Conservation (phyloP, 2,329 filamentous ascomycete species). For the Talaromyces sp. region DNA sequence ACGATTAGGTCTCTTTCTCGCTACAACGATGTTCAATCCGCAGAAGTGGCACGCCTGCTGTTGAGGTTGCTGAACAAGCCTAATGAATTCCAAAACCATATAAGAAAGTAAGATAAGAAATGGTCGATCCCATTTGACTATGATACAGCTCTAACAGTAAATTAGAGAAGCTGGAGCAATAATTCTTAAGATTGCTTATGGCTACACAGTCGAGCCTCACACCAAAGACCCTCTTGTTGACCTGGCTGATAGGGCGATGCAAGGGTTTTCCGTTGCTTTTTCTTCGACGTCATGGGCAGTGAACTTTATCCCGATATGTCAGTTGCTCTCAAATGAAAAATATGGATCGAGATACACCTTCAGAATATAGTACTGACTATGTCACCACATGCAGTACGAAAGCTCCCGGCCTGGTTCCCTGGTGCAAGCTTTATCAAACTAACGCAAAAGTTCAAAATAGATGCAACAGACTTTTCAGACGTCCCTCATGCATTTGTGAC, state of each 20-base stretch:
- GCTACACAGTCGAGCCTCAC: slow-evolving; percentile 48
- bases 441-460: slow-evolving; percentile 38
- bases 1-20: background rate
- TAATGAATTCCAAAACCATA: slow-evolving; percentile 30
- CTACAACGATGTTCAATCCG: background rate
- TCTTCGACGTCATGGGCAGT: slow-evolving; percentile 51
- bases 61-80: background rate
- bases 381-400: slow-evolving; percentile 23
- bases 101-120: slow-evolving; percentile 49
- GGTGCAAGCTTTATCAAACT: slow-evolving; percentile 49
- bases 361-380: background rate
- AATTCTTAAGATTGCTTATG: slow-evolving; percentile 51
- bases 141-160: background rate
- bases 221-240: slow-evolving; percentile 46
- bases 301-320: slow-evolving; percentile 49
- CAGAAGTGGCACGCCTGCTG: background rate
- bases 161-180: slow-evolving; percentile 43
- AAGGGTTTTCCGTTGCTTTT: slow-evolving; percentile 43
- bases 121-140: too few relatives aligned
- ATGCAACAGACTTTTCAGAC: slow-evolving; percentile 30
- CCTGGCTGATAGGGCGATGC: slow-evolving; percentile 44
- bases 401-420: slow-evolving; percentile 50
- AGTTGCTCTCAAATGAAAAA: slow-evolving; percentile 21
- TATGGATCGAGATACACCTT: too few relatives aligned
- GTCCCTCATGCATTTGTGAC: slow-evolving; percentile 43